Base-by-base conservation (phyloP, 2,329 filamentous ascomycete genomes). In the Aspergillus sp. region DNA sequence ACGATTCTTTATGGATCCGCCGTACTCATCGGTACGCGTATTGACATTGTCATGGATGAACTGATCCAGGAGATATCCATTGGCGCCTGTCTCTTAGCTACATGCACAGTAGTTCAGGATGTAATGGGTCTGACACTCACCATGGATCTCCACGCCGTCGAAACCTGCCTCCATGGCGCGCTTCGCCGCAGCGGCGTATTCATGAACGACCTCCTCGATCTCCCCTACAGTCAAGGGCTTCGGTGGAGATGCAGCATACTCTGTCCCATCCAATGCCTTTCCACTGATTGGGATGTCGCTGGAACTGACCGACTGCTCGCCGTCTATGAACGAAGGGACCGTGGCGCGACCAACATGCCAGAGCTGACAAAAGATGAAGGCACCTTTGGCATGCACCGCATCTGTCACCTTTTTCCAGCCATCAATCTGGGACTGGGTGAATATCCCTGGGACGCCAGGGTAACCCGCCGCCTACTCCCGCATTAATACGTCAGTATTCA, bases 31-130 rank as follows among this genome's bases (percentile, higher is more conserved):
- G 2, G 70, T 80, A 1, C 83, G 76, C 45, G 74, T 73, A 68
- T 86, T 86, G 60, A 73, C 71, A 4, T 68, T 76, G 52, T 80
- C 77, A 56, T 82, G 85, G 13, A 87, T 72, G 66, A 90, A 90
- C 59, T 86, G 79, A 51, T 80, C 79, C 8, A 87, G 66, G 1
- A 90, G 74, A 62, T 89, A 90, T 3, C 86, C 85, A 60, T 88
- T 85, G 1, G 84, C 84, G 11, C 66, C 79, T 85, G 81, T 17
- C 83, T 76, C 40, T n/a, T 42, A 19, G 19, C 14, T 22, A 42
- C 6, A 22, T 17, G 11, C 17, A 17, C 11, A 3, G 40, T 69
- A 85, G 11, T 3, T 40, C 24, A 38, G 33, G 4, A 5, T 41
- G 20, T 22, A 32, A 17, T 22, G 10, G 45, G 4, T 0, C 3